phyloP scores from a whole-genome alignment of 805 yeast species.

The Hanseniaspora hatyaiensis region DNA sequence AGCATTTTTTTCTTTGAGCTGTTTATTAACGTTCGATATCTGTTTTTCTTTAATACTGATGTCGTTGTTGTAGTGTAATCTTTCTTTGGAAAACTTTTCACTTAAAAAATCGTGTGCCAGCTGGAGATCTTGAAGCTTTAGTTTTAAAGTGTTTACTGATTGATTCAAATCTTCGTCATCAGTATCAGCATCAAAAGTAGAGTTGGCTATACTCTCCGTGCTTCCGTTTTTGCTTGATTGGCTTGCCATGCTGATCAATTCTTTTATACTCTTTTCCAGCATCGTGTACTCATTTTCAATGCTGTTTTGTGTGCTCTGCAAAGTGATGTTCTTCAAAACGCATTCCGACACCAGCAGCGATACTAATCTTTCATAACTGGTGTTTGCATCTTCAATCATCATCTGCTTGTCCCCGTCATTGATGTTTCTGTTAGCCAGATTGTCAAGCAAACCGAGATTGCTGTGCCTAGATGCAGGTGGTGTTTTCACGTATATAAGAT shows the following conservation, averaged over 20 bases:
- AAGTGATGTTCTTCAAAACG: conserved; percentile 1
- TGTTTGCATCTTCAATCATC: neutral
- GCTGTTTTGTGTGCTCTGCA: neutral
- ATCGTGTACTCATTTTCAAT: neutral
- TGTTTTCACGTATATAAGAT: neutral
- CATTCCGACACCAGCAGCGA: conserved; percentile 13
- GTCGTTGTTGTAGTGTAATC: conserved; percentile 42
- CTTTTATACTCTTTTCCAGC: conserved; percentile 8
- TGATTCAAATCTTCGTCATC: no score
- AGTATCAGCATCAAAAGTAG: conserved; percentile 17
- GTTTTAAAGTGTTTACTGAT: no score
- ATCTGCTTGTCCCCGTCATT: neutral
- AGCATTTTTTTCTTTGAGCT: neutral
- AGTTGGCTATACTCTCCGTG: neutral
- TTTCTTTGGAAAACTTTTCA: conserved; percentile 56
- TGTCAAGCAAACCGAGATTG: neutral
- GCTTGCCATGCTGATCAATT: neutral
- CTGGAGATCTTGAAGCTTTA: conserved; percentile 57
- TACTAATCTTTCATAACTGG: neutral
- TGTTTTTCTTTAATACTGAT: conserved; percentile 23
- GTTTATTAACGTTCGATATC: neutral
- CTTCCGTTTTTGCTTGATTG: neutral
- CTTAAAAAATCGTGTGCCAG: conserved; percentile 60
- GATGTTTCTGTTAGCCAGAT: neutral
- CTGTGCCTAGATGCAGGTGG: conserved; percentile 2